Percentiles rank a stretch among this genome's conserved stretches.
These are phyloP conservation scores for Yamadazyma friedrichii DNA, from an alignment of 1,139 yeast species.

Conservation along the genomic window DNA sequence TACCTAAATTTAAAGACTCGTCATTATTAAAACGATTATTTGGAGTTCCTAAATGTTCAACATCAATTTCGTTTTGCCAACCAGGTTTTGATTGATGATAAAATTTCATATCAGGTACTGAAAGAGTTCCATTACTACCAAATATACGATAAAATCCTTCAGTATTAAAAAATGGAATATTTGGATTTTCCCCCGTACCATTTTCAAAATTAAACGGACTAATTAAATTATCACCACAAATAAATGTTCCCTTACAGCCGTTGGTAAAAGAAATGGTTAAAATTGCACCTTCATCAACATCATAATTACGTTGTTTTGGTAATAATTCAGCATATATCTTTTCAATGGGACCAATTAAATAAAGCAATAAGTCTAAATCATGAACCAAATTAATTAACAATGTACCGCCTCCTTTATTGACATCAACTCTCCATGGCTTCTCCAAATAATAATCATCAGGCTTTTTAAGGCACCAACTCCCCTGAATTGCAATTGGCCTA, in stretches of 20 bases:
- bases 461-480: slow-evolving; percentile 38
- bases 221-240: slow-evolving; percentile 39
- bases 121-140: slow-evolving; percentile 37
- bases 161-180: slow-evolving; percentile 27
- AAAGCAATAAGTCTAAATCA: slow-evolving; percentile 39
- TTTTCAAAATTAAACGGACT: slow-evolving; percentile 41
- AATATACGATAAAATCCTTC: slow-evolving; percentile 38
- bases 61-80: slow-evolving; percentile 35
- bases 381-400: slow-evolving; percentile 40
- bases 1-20: background rate
- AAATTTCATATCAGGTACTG: slow-evolving; percentile 36
- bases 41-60: slow-evolving; percentile 19
- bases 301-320: slow-evolving; percentile 29
- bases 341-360: slow-evolving; percentile 37
- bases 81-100: slow-evolving; percentile 27
- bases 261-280: slow-evolving; percentile 30
- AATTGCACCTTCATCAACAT: slow-evolving; percentile 43
- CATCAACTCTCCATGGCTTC: slow-evolving; percentile 37
- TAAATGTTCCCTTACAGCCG: slow-evolving; percentile 39
- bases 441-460: slow-evolving; percentile 30
- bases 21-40: background rate
- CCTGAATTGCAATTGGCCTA: slow-evolving; percentile 36
- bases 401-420: slow-evolving; percentile 38
- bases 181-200: slow-evolving; percentile 45
- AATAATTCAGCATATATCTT: slow-evolving; percentile 38